A percentile compares a stretch with the other conserved stretches of the same genome.
These are phyloP conservation scores for Elaeis oleifera DNA, from an alignment of 202 grass and related monocot species.

Conservation along the genomic window DNA sequence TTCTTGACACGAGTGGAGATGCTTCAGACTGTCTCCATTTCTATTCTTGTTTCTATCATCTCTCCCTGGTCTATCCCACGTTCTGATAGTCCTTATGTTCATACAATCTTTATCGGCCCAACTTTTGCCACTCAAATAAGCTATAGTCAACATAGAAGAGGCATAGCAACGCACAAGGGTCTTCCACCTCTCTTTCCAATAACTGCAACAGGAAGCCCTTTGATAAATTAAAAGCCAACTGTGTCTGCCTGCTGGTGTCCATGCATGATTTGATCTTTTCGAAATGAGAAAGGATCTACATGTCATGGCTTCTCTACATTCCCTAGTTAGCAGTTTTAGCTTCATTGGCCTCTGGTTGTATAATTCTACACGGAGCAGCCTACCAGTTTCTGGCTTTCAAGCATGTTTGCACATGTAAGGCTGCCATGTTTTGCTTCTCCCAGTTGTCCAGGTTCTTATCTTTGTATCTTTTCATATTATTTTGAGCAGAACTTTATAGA, in stretches of 20 bases:
- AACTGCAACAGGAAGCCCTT: slow-evolving; percentile 27
- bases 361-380: slow-evolving; percentile 40
- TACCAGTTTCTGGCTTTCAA: slow-evolving; percentile 8
- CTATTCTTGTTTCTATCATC: background rate
- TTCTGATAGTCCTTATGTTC: slow-evolving; percentile 29
- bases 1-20: slow-evolving; percentile 39
- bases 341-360: slow-evolving; percentile 34
- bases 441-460: slow-evolving; percentile 6
- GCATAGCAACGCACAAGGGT: slow-evolving; percentile 23
- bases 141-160: slow-evolving; percentile 49
- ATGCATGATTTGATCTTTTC: slow-evolving; percentile 37
- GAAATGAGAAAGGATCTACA: slow-evolving; percentile 34
- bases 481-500: slow-evolving; percentile 19
- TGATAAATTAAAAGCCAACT: slow-evolving; percentile 60
- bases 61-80: slow-evolving; percentile 11
- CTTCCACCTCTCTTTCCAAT: slow-evolving; percentile 46
- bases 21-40: background rate
- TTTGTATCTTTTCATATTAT: slow-evolving; percentile 41
- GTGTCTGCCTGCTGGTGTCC: slow-evolving; percentile 58
- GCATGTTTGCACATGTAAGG: slow-evolving; percentile 22
- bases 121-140: slow-evolving; percentile 30
- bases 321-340: slow-evolving; percentile 11
- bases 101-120: background rate
- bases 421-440: slow-evolving; percentile 33
- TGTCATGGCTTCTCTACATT: slow-evolving; percentile 19